A percentile compares a stretch with the other conserved stretches of the same genome.
Evolutionary conservation across 345 rosid species (phyloP).

Genomic region (Excoecaria agallocha): DNA sequence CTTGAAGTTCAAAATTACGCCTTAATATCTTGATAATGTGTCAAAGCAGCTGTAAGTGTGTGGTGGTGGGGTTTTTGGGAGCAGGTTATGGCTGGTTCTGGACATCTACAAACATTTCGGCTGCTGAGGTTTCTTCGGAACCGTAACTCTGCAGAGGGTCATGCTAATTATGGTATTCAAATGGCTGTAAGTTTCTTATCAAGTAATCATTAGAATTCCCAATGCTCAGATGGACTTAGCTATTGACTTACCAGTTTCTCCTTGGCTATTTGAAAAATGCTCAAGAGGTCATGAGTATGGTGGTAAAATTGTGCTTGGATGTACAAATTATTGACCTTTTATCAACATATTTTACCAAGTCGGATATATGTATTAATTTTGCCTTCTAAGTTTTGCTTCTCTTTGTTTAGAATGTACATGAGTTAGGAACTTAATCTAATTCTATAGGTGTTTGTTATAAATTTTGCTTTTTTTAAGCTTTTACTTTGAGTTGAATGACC

Average conservation of each 20-base stretch:
- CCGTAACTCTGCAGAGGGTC: conserved; percentile 77
- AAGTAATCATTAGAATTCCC: background rate
- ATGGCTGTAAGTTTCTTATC: conserved; percentile 66
- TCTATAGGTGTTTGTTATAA: background rate
- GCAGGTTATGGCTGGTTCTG: conserved; percentile 98
- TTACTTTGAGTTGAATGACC: background rate
- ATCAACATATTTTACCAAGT: background rate
- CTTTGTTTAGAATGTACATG: background rate
- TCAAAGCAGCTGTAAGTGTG: conserved; percentile 19
- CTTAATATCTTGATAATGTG: background rate
- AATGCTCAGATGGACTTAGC: background rate
- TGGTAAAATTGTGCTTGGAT: background rate
- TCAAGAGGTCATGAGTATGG: background rate
- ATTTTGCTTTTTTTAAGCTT: background rate
- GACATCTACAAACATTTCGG: conserved; percentile 80
- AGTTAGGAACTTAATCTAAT: background rate
- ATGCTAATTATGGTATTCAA: conserved; percentile 83
- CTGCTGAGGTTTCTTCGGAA: conserved; percentile 77
- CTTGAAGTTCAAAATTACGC: conserved; percentile 5
- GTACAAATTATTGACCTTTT: background rate
- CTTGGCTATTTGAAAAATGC: background rate
- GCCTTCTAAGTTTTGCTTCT: background rate
- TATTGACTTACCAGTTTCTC: background rate
- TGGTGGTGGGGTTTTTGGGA: conserved; percentile 18
- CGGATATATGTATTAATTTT: background rate